Base-by-base conservation (phyloP, 139 green algal species). In the Chlamydomonas asymmetrica region DNA sequence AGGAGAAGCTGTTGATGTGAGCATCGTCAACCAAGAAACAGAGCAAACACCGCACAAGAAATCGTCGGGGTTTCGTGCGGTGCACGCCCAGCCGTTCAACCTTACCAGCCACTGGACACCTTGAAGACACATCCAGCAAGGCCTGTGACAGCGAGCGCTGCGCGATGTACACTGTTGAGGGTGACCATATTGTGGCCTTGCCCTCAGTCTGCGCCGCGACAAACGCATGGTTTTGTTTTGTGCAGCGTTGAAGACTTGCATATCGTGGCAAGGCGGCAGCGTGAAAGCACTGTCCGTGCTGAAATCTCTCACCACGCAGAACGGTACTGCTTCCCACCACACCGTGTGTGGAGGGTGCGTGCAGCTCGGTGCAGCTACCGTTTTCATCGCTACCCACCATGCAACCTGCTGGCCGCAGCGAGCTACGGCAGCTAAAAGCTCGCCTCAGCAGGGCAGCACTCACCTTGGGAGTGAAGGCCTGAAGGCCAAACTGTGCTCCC, bases 111-210 rank as follows among this genome's bases (percentile, higher is more conserved):
- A 41, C 5, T 3, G 5, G 34, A 5, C 8, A 29, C 1, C 68
- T n/a, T 38, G 52, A 66, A n/a, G 38, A 37, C 1, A 75, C 68
- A 66, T 75, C 68, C 18, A 38, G 37, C 27, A 75, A 49, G 0
- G 68, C 52, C 13, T 37, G 52, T 1, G 68, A 57, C 4, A 75
- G n/a, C 3, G 37, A n/a, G 16, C 40, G 23, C 2, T n/a, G 31
- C 0, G 68, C 68, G 0, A 75, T 49, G 7, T 66, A 75, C 0
- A 23, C 39, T 22, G 68, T 75, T 3, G 52, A 41, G 16, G 68
- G 68, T 27, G 27, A 41, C 23, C 13, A 65, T 0, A 20, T 29
- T 63, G 4, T 7, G 6, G 25, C 25, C 35, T n/a, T 29, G 13
- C 45, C 45, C 13, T 13, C 13, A 16, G 45, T 16, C 45, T 52